phyloP scores from a whole-genome alignment of 805 yeast species.

The Schwanniomyces polymorphus region DNA sequence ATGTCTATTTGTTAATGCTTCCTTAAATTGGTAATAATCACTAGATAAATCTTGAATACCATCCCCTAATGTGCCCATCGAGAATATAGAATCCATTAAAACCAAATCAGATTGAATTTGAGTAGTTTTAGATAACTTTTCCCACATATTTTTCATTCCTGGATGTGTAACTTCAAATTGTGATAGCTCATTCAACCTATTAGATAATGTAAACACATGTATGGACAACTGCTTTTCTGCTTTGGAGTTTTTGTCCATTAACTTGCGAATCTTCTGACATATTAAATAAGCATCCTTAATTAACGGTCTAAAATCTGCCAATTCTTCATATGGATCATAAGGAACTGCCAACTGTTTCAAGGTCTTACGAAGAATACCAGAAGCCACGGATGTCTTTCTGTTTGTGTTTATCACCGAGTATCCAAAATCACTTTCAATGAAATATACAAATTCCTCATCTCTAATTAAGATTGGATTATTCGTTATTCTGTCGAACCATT shows the following conservation, averaged over 20 bases:
- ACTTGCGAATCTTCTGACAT: constrained; percentile 53
- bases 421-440: constrained; percentile 74
- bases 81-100: constrained; percentile 67
- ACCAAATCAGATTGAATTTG: constrained; percentile 75
- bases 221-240: constrained; percentile 52
- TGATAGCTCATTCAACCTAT: constrained; percentile 39
- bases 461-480: constrained; percentile 76
- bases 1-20: constrained; percentile 89
- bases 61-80: constrained; percentile 76
- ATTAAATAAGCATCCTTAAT: constrained; percentile 71
- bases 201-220: constrained; percentile 49
- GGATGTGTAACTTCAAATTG: constrained; percentile 50
- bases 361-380: constrained; percentile 86
- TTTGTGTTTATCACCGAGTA: constrained; percentile 62
- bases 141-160: constrained; percentile 80
- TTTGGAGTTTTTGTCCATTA: constrained; percentile 55
- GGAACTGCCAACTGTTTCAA: constrained; percentile 92
- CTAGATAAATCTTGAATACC: constrained; percentile 61
- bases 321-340: constrained; percentile 77
- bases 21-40: constrained; percentile 87
- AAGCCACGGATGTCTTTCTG: constrained; percentile 61
- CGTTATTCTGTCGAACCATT: constrained; percentile 80
- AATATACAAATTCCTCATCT: constrained; percentile 85
- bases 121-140: constrained; percentile 67
- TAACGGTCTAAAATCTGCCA: constrained; percentile 84